Base-by-base conservation (phyloP, 2,329 filamentous ascomycete species). In the Alternaria gaisen region DNA sequence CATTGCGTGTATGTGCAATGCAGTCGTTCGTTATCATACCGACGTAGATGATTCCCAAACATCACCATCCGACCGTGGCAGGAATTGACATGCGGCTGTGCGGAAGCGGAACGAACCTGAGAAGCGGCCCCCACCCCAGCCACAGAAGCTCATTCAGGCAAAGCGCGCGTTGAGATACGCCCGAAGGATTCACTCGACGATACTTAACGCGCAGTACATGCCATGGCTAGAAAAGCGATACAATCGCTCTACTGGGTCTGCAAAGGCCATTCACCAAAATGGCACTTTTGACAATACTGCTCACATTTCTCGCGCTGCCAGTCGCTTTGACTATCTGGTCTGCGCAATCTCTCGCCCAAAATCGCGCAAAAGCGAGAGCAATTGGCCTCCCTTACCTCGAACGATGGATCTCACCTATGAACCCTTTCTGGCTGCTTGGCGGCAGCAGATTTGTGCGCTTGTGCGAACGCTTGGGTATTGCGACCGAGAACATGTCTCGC, bases 371-470 rank as follows among this genome's bases (percentile, higher is more conserved):
- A 22, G 68, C 66, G 11, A 26, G 46, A 22, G 30, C 47, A 18
- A 64, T 48, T 14, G 64, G 66, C 8, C 55, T 72, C 7, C 69
- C 69, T 4, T 48, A 64, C 6, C 58, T 68, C 6, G 57, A 64
- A 4, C 64, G 64, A 18, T 69, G 50, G 46, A 56, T 66, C 7
- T 46, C 66, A 12, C 68, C 66, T 0, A 63, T 44, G 12, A 65
- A 64, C 18, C 57, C 58, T 3, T 50, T 68, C 12, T 70, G 65
- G 61, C 55, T 70, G 46, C 32, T 62, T 4, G 58, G 59, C 38
- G 65, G 58, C 11, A 65, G 55, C 47, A 36, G 34, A 7, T 30
- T 65, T 30, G 57, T 66, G 16, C 42, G 24, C 22, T 11, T 53
- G 4, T 44, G 53, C 14, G 40, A 42, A 36, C 24, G 30, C 11